Evolutionary conservation across 139 green algal species (phyloP).

Genomic region (Chlamydomonas sp.): DNA sequence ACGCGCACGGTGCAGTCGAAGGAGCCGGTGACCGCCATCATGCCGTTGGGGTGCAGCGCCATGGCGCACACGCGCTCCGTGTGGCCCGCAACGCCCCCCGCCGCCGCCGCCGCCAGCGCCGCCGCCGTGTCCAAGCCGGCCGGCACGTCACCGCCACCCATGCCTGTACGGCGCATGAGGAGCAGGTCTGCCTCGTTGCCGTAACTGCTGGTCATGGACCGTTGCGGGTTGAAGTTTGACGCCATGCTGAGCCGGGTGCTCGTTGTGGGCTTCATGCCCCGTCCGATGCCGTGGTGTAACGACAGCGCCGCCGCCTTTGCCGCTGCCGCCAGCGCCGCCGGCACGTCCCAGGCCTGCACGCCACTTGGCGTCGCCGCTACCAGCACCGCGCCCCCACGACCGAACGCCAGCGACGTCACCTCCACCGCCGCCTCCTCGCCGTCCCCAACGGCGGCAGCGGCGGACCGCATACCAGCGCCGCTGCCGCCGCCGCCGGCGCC

Average conservation of each 20-base stretch:
- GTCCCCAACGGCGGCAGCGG: background rate
- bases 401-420: slow-evolving; percentile 7
- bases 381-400: too few relatives aligned
- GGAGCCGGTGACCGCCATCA: background rate
- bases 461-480: slow-evolving; percentile 5
- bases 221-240: too few relatives aligned
- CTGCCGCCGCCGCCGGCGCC: background rate
- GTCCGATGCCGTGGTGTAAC: background rate
- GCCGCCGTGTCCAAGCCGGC: background rate
- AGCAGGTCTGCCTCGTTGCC: background rate
- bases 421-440: slow-evolving; percentile 10
- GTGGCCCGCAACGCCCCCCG: background rate
- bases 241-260: background rate
- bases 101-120: background rate
- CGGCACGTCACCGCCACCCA: background rate
- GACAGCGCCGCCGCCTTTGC: background rate
- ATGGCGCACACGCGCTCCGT: slow-evolving; percentile 4
- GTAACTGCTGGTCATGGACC: too few relatives aligned
- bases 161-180: background rate
- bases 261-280: background rate
- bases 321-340: slow-evolving; percentile 11
- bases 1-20: slow-evolving; percentile 3
- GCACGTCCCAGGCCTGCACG: slow-evolving; percentile 28
- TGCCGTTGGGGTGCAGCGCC: background rate
- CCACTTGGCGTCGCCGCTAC: too few relatives aligned